These are phyloP conservation scores for Phytomonas francai DNA, from an alignment of 208 protist genomes.

Conservation along the genomic window DNA sequence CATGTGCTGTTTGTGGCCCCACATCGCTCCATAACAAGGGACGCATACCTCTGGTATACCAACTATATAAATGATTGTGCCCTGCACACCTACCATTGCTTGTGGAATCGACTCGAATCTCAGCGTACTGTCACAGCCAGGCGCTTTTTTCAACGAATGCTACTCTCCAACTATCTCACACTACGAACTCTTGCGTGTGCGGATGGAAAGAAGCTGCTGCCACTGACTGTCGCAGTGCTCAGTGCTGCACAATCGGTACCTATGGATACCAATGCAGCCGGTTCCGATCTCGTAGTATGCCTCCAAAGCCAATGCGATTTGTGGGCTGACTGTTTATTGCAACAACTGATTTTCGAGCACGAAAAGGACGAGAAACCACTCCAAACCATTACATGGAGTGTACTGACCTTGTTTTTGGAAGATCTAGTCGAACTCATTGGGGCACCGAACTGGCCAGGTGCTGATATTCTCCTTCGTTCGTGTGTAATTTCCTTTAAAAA, in stretches of 20 bases:
- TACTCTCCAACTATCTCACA: slow-evolving; percentile 27
- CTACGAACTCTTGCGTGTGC: slow-evolving; percentile 26
- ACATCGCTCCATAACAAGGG: slow-evolving; percentile 22
- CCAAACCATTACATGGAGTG: slow-evolving; percentile 17
- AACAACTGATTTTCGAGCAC: slow-evolving; percentile 24
- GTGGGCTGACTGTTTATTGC: slow-evolving; percentile 39
- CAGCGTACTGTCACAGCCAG: slow-evolving; percentile 30
- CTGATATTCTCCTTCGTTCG: slow-evolving; percentile 57
- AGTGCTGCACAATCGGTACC: slow-evolving; percentile 65
- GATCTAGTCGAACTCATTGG: slow-evolving; percentile 68
- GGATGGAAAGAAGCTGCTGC: slow-evolving; percentile 34
- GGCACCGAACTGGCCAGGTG: slow-evolving; percentile 61
- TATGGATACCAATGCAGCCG: slow-evolving; percentile 15
- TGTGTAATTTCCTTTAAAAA: slow-evolving; percentile 36
- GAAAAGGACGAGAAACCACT: slow-evolving; percentile 25
- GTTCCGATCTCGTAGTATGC: slow-evolving; percentile 11
- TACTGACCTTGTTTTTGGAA: slow-evolving; percentile 46
- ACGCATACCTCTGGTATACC: slow-evolving; percentile 31
- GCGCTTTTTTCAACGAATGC: slow-evolving; percentile 48
- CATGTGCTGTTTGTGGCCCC: slow-evolving; percentile 41
- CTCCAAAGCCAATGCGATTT: slow-evolving; percentile 54
- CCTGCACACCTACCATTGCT: slow-evolving; percentile 42
- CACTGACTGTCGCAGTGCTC: slow-evolving; percentile 57
- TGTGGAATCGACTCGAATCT: slow-evolving; percentile 59
- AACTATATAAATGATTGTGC: slow-evolving; percentile 49